Conservation (phyloP, 805 yeast species). For the Sporopachydermia lactativora region DNA sequence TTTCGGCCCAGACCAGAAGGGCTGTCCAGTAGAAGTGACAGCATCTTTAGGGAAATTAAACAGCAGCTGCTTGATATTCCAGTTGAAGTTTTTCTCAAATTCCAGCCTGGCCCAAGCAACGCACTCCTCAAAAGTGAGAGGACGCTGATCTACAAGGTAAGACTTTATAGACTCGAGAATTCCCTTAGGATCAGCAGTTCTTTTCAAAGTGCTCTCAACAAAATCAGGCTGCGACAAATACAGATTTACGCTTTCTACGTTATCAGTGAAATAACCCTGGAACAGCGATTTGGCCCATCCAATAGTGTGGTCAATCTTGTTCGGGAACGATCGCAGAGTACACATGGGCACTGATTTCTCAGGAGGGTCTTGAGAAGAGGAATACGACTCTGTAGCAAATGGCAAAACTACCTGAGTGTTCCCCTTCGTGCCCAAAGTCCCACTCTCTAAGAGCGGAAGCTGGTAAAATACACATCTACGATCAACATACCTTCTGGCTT, state of each 20-base stretch:
- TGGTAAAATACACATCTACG: slow-evolving; percentile 89
- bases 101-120: slow-evolving; percentile 88
- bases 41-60: slow-evolving; percentile 95
- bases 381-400: slow-evolving; percentile 84
- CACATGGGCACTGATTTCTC: slow-evolving; percentile 96
- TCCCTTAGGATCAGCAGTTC: slow-evolving; percentile 82
- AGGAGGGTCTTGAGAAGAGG: slow-evolving; percentile 96
- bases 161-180: slow-evolving; percentile 63
- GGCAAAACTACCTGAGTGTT: slow-evolving; percentile 96
- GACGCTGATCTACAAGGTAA: slow-evolving; percentile 64
- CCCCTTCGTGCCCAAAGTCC: slow-evolving; percentile 97
- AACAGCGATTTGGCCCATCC: slow-evolving; percentile 97
- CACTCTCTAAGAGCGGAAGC: slow-evolving; percentile 87
- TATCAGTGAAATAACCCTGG: slow-evolving; percentile 80
- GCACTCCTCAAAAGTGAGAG: slow-evolving; percentile 85
- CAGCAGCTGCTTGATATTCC: slow-evolving; percentile 80
- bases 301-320: slow-evolving; percentile 95
- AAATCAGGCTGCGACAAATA: slow-evolving; percentile 86
- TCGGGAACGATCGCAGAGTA: slow-evolving; percentile 94
- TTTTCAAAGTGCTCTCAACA: slow-evolving; percentile 83
- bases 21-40: slow-evolving; percentile 75
- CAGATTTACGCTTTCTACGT: slow-evolving; percentile 87
- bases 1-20: slow-evolving; percentile 97
- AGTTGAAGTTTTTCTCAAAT: slow-evolving; percentile 72
- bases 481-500: slow-evolving; percentile 95